Conservation (phyloP, 139 green algal genomes). For the Microglena sp. region DNA sequence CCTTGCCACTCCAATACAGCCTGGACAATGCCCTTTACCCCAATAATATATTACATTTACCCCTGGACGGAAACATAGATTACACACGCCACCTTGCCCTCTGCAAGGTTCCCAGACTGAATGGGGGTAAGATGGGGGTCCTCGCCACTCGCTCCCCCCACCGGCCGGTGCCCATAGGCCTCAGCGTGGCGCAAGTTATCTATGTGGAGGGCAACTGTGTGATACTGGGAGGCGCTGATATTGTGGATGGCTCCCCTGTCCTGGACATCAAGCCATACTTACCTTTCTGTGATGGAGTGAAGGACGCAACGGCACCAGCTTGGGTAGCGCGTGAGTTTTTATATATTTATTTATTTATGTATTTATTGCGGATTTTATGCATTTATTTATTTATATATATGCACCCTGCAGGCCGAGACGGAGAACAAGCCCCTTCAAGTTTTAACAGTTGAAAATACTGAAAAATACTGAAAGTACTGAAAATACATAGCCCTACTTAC, state of each 20-base stretch:
- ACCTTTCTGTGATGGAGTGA: slow-evolving; percentile 66
- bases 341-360: no score
- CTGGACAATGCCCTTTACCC: not conserved
- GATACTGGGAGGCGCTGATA: slow-evolving; percentile 65
- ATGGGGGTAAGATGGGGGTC: slow-evolving; percentile 67
- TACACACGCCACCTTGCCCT: no score
- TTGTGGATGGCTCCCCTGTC: slow-evolving; percentile 84
- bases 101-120: slow-evolving; percentile 73
- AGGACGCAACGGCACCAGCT: slow-evolving; percentile 45
- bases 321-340: slow-evolving; percentile 53
- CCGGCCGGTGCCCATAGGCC: slow-evolving; percentile 65
- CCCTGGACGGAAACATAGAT: slow-evolving; percentile 48
- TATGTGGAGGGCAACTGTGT: slow-evolving; percentile 19
- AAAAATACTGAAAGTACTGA: no score
- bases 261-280: slow-evolving; percentile 90
- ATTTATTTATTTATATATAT: no score
- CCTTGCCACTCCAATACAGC: not conserved
- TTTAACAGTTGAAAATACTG: no score
- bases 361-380: no score
- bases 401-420: no score
- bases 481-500: slow-evolving; percentile 81
- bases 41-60: not conserved
- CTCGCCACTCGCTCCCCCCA: slow-evolving; percentile 84
- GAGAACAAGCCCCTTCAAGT: no score
- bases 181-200: slow-evolving; percentile 50